A percentile compares a stretch with the other conserved stretches of the same genome.
Evolutionary conservation across 768 basidiomycete species (phyloP).

Genomic region (Naganishia vaughanmartiniae): DNA sequence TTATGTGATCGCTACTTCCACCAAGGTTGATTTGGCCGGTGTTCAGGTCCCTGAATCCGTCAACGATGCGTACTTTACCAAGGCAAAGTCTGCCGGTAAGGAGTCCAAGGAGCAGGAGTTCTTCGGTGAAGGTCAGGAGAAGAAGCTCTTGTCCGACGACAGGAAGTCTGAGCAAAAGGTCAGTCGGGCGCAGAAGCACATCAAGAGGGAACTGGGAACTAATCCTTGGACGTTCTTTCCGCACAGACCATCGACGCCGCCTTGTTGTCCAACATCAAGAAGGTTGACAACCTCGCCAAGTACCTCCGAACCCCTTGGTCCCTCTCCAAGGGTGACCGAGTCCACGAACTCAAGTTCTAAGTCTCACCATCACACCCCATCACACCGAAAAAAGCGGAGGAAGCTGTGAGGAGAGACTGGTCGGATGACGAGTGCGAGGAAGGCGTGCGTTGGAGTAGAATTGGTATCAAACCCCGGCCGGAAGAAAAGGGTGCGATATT

Average conservation of each 20-base stretch:
- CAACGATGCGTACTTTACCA: slow-evolving; percentile 91
- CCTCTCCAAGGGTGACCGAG: slow-evolving; percentile 93
- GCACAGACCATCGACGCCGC: slow-evolving; percentile 53
- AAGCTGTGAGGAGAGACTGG: too few relatives aligned
- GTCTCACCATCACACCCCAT: slow-evolving; percentile 6
- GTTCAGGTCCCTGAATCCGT: slow-evolving; percentile 72
- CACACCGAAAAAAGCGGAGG: not conserved
- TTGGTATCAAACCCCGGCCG: not conserved
- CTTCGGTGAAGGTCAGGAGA: slow-evolving; percentile 87
- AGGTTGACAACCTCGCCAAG: slow-evolving; percentile 82
- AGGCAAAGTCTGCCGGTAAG: slow-evolving; percentile 67
- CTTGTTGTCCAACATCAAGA: slow-evolving; percentile 79
- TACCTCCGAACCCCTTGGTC: slow-evolving; percentile 92
- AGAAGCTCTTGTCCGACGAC: slow-evolving; percentile 78
- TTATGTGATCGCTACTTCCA: slow-evolving; percentile 97
- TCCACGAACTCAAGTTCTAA: slow-evolving; percentile 89
- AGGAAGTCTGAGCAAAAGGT: slow-evolving; percentile 89
- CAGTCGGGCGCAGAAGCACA: slow-evolving; percentile 57
- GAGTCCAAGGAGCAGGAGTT: slow-evolving; percentile 92
- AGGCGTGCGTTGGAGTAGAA: not conserved
- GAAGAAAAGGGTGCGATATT: not conserved
- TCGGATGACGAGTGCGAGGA: too few relatives aligned
- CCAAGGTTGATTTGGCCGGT: slow-evolving; percentile 75
- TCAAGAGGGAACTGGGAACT: not conserved
- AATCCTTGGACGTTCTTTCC: not conserved